Evolutionary conservation across 495 filamentous ascomycete genomes (phyloP).

Genomic region (Darksidea phi): DNA sequence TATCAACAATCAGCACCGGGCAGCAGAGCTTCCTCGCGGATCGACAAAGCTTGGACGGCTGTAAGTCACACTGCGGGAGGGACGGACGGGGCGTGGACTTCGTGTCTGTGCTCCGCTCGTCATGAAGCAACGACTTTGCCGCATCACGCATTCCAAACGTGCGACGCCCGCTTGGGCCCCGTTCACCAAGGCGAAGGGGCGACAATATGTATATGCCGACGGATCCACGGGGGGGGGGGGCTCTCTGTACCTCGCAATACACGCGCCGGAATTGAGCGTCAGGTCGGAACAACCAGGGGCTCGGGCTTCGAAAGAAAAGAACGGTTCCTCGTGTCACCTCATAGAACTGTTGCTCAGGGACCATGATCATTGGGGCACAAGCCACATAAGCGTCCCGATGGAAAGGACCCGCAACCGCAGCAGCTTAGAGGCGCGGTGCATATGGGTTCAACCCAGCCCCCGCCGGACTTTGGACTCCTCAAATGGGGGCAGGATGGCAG

Average conservation of each 20-base stretch:
- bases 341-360: conserved; percentile 13
- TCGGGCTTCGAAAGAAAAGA: background rate
- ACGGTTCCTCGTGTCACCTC: background rate
- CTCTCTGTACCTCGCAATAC: conserved; percentile 3
- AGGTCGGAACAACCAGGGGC: conserved; percentile 10
- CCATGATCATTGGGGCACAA: conserved; percentile 25
- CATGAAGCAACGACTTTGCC: background rate
- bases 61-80: conserved; percentile 32
- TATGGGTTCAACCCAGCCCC: conserved; percentile 10
- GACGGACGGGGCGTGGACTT: conserved; percentile 9
- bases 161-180: background rate
- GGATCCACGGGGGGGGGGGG: background rate
- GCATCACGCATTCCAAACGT: conserved; percentile 11
- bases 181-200: conserved; percentile 6
- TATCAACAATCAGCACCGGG: conserved; percentile 10
- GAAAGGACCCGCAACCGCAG: background rate
- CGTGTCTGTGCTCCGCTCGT: background rate
- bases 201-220: background rate
- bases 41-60: conserved; percentile 30
- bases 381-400: conserved; percentile 16
- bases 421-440: background rate
- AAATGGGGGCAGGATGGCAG: background rate
- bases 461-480: background rate
- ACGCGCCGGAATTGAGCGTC: background rate
- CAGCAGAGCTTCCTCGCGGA: conserved; percentile 20